phyloP scores from a whole-genome alignment of 2,329 filamentous ascomycete genomes.

The Stagonosporopsis chrysanthemi region DNA sequence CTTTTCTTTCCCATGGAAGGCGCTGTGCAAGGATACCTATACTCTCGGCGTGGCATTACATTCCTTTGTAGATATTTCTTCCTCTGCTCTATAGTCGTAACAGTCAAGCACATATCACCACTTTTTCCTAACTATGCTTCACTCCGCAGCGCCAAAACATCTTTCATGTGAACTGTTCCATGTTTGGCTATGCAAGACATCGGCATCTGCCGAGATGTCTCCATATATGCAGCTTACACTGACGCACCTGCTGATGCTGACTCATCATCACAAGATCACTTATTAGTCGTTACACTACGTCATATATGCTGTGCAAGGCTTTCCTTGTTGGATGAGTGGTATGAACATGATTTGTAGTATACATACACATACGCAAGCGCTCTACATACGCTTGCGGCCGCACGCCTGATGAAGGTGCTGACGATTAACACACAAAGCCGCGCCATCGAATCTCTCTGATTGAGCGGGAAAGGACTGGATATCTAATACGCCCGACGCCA shows the following conservation, averaged over 20 bases:
- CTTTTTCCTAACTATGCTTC: neutral
- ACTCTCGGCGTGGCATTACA: neutral
- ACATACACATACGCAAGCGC: conserved; percentile 13
- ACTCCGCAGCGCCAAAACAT: neutral
- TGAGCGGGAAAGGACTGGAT: conserved; percentile 26
- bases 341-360: conserved; percentile 13
- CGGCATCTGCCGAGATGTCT: neutral
- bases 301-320: neutral
- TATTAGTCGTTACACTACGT: neutral
- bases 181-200: neutral
- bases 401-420: neutral
- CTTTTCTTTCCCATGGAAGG: neutral
- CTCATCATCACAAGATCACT: neutral
- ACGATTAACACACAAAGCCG: neutral
- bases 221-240: conserved; percentile 1
- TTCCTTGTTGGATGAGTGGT: neutral
- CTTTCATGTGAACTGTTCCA: neutral
- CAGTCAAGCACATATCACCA: neutral
- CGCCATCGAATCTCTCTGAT: conserved; percentile 6
- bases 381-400: conserved; percentile 5
- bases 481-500: conserved; percentile 35
- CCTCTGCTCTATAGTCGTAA: neutral
- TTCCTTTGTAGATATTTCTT: conserved; percentile 9
- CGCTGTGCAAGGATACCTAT: conserved; percentile 17
- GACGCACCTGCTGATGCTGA: neutral